These are phyloP conservation scores for Calonectria pteridis DNA, from an alignment of 2,329 filamentous ascomycete species.

Conservation along the genomic window DNA sequence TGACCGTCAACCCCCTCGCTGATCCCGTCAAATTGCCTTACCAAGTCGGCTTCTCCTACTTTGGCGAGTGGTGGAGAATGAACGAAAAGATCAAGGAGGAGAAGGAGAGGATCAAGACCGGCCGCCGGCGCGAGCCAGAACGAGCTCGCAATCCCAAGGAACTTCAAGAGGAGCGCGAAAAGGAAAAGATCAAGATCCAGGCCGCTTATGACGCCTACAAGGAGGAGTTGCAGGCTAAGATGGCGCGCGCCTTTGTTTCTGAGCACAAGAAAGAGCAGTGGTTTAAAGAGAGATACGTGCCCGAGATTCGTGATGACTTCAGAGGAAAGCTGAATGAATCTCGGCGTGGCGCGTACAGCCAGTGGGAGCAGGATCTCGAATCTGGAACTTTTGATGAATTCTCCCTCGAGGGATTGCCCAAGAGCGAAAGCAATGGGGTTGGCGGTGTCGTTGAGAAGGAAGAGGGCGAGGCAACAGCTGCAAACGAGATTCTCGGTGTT, in stretches of 20 bases:
- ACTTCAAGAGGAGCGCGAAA: conserved; percentile 79
- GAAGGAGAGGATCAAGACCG: conserved; percentile 77
- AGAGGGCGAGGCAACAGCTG: conserved; percentile 91
- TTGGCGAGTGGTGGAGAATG: conserved; percentile 87
- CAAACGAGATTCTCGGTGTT: conserved; percentile 92
- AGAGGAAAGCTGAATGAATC: conserved; percentile 83
- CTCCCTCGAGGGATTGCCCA: conserved; percentile 92
- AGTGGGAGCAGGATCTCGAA: conserved; percentile 91
- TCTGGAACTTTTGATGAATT: conserved; percentile 93
- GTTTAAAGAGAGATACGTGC: conserved; percentile 95
- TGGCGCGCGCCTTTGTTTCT: conserved; percentile 90
- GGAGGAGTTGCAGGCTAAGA: conserved; percentile 77
- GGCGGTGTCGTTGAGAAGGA: conserved; percentile 92
- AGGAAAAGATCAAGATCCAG: conserved; percentile 84
- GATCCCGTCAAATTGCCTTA: conserved; percentile 81
- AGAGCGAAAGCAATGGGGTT: conserved; percentile 89
- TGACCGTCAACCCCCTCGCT: conserved; percentile 73
- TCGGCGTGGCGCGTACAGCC: conserved; percentile 81
- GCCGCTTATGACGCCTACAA: conserved; percentile 76
- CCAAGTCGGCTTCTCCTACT: conserved; percentile 88
- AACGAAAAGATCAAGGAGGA: conserved; percentile 88
- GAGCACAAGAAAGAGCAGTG: conserved; percentile 97
- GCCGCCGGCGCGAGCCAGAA: conserved; percentile 75
- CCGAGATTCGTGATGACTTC: conserved; percentile 82
- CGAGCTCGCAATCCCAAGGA: conserved; percentile 74